Base-by-base conservation (phyloP, 2,329 filamentous ascomycete genomes). In the Trichoderma simmonsii region DNA sequence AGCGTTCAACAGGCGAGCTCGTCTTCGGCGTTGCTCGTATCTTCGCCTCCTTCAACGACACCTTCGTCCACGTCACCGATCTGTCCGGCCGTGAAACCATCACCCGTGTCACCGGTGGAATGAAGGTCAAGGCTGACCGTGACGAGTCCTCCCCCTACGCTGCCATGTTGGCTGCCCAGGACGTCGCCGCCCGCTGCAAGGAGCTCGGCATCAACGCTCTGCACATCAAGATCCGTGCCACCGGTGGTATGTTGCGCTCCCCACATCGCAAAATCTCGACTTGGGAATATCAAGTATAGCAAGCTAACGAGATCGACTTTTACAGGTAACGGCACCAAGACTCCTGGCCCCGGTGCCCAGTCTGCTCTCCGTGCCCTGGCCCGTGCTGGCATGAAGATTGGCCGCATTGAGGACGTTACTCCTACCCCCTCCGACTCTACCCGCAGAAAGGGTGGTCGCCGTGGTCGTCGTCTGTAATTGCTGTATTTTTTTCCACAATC, bases 41-140 rank as follows among this genome's bases (percentile, higher is more conserved):
- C 89, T 83, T 98, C 86, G 95, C 95, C 82, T 97, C 93, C 77
- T 94, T 94, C 90, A 94, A 94, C 87, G 92, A 94, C 82, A 94
- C 92, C 84, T 94, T 94, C 88, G 96, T 99, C 84, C 96, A 99
- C 89, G 94, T 99, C 84, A 99, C 96, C 89, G 96, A 98, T 97
- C 94, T 99, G 85, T 97, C 93, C 88, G 96, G 96, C 88, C 96
- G 96, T 87, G 96, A 99, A 93, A 99, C 97, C 88, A 98, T 99
- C 89, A 93, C 91, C 91, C 95, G 96, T 93, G 95, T 99, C 80
- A 99, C 97, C 82, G 96, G 97, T 89, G 97, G 97, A 84, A 99
- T 99, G 96, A 99, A 99, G 91, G 96, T 99, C 91, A 99, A 99
- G 93, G 95, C 95, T 86, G 95, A 99, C 84, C 95, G 96, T 90